Conservation (phyloP, 1,284 basidiomycete species). For the Trametes versicolor region DNA sequence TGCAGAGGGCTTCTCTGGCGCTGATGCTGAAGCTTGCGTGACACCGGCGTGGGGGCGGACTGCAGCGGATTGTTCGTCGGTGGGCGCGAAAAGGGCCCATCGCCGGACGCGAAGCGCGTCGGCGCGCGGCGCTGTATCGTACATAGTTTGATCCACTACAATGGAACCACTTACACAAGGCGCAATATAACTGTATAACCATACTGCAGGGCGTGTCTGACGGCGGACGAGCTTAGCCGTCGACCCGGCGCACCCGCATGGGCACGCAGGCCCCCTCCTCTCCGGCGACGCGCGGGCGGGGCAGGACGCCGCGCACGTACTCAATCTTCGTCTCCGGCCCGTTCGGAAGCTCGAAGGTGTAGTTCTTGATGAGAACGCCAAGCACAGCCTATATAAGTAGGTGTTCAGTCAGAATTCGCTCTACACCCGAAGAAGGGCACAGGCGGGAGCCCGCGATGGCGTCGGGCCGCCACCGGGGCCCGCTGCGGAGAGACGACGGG, state of each 20-base stretch:
- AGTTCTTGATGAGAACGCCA: constrained; percentile 55
- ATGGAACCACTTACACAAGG: neutral
- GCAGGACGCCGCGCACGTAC: constrained; percentile 47
- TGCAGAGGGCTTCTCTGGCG: neutral
- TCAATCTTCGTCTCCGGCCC: constrained; percentile 51
- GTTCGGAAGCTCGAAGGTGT: constrained; percentile 53
- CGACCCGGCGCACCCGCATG: constrained; percentile 47
- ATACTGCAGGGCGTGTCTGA: neutral
- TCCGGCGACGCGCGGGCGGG: constrained; percentile 55
- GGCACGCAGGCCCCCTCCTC: constrained; percentile 54
- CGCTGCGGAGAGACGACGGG: constrained; percentile 5
- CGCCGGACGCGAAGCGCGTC: neutral
- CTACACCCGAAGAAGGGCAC: neutral
- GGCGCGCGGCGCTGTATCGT: neutral
- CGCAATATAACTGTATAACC: neutral
- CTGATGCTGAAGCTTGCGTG: neutral
- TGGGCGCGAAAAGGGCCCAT: neutral
- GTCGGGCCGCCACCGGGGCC: neutral
- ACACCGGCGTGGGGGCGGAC: neutral
- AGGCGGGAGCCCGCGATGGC: constrained; percentile 1
- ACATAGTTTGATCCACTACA: neutral
- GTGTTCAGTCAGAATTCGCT: neutral
- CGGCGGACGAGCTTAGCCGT: constrained; percentile 22
- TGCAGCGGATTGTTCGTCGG: neutral
- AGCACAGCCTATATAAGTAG: constrained; percentile 50